phyloP scores from a whole-genome alignment of 2,329 filamentous ascomycete species.

The Chalaropsis thielavioides region DNA sequence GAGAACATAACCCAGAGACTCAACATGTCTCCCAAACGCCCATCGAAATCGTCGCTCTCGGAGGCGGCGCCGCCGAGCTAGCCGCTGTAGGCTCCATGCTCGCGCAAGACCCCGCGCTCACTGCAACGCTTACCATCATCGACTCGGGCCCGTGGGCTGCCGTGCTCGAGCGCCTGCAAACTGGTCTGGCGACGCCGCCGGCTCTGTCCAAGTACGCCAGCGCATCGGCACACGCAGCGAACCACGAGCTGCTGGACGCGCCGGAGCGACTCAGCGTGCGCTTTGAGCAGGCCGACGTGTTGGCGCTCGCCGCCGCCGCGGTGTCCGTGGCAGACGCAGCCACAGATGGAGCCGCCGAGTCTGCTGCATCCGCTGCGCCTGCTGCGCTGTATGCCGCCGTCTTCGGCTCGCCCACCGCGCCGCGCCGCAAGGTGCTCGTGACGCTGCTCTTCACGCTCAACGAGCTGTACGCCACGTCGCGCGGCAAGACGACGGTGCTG shows the following conservation, averaged over 20 bases:
- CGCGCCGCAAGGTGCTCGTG: slow-evolving; percentile 38
- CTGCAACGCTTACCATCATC: slow-evolving; percentile 45
- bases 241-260: slow-evolving; percentile 29
- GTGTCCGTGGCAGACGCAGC: slow-evolving; percentile 26
- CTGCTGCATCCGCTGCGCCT: slow-evolving; percentile 31
- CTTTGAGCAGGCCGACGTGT: slow-evolving; percentile 28
- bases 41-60: slow-evolving; percentile 35
- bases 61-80: slow-evolving; percentile 49
- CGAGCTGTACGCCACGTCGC: slow-evolving; percentile 70
- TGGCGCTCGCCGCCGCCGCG: slow-evolving; percentile 23
- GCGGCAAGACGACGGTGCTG: slow-evolving; percentile 60
- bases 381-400: slow-evolving; percentile 27
- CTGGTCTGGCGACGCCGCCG: slow-evolving; percentile 38
- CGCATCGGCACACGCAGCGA: slow-evolving; percentile 31
- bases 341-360: slow-evolving; percentile 28
- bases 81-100: slow-evolving; percentile 37
- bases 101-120: slow-evolving; percentile 19
- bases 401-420: slow-evolving; percentile 21
- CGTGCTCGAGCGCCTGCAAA: slow-evolving; percentile 45
- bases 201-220: slow-evolving; percentile 40
- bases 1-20: not conserved
- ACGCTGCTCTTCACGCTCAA: slow-evolving; percentile 92
- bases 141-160: slow-evolving; percentile 68
- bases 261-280: slow-evolving; percentile 24
- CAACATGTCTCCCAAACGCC: not conserved